Evolutionary conservation across 805 yeast species (phyloP), one percentile per base, ranked within the genome.

Genomic region (Wickerhamomyces hampshirensis): DNA sequence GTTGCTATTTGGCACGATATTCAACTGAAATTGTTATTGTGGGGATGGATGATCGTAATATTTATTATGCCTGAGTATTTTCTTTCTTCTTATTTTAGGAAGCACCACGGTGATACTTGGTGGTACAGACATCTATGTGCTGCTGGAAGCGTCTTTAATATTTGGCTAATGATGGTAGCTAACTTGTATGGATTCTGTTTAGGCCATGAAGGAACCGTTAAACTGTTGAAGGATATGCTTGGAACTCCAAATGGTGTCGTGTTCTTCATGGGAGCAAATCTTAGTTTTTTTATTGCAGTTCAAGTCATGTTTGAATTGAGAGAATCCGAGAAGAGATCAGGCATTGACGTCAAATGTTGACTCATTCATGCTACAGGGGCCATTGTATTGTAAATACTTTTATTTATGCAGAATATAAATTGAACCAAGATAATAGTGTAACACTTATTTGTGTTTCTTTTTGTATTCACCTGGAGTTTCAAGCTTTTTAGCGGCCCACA

Each of bases 1-100:
- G 98, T 93, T 16, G 98, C 98, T 3, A 66, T 93, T 21, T 93
- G 99, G 99, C 99, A 93, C 63, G 99, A 93, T 55, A 89, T 93
- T 46, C 89, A 93, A 60, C 70, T 93, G 52, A 80, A 78, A 44
- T 64, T 93, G 34, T 64, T 93, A 33, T 63, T 91, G 37, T 93
- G 99, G 99, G 98, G 99, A 9, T 89, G 97, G 96, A 62, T 86
- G 18, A 71, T 91, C 35, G 97, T 93, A 5, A 47, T 91, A 15
- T 91, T 91, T 55, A 71, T 93, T 30, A 49, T 89, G 5, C 98
- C 98, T 0, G 98, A 93, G 56, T 73, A 87, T 34, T 53, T 75
- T 10, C 81, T 84, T 12, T 74, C 86, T 0, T 46, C 50, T 16
- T 55, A 53, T 28, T 61, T 63, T 33, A 56, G 59, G 26, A 59